Conservation (phyloP, 176 grass and related monocot species). For the Bromus sterilis region DNA sequence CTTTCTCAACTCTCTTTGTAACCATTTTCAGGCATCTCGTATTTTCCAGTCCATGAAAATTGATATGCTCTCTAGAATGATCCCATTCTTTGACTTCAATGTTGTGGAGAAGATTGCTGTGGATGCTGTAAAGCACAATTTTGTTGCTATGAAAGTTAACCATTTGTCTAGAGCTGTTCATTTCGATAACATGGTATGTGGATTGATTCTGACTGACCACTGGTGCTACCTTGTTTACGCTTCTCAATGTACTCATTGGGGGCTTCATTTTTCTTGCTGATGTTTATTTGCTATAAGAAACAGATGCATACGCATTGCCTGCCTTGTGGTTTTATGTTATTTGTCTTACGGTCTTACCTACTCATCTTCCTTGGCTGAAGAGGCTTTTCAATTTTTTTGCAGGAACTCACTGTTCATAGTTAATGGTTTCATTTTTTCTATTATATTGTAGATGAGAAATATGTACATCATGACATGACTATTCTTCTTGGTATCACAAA, state of each 20-base stretch:
- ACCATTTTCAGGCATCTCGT: constrained; percentile 52
- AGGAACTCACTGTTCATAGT: background rate
- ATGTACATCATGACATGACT: background rate
- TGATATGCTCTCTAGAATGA: constrained; percentile 77
- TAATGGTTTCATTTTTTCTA: background rate
- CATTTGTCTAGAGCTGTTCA: constrained; percentile 77
- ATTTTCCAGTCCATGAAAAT: constrained; percentile 94
- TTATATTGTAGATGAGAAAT: background rate
- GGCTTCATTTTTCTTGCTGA: background rate
- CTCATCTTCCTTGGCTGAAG: background rate
- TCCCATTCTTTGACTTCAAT: constrained; percentile 84
- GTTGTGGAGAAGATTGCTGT: constrained; percentile 85
- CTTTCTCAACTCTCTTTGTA: background rate
- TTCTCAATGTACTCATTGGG: background rate
- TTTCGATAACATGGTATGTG: constrained; percentile 86
- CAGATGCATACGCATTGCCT: background rate
- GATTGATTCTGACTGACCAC: background rate
- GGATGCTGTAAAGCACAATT: constrained; percentile 89
- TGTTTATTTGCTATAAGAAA: background rate
- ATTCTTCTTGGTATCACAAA: background rate
- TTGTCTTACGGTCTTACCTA: background rate
- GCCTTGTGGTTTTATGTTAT: background rate
- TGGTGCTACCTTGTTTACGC: background rate
- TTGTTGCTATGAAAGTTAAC: constrained; percentile 91
- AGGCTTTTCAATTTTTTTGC: background rate